Evolutionary conservation across 306 rosid genomes (phyloP).

Genomic region (Vigna unguiculata): DNA sequence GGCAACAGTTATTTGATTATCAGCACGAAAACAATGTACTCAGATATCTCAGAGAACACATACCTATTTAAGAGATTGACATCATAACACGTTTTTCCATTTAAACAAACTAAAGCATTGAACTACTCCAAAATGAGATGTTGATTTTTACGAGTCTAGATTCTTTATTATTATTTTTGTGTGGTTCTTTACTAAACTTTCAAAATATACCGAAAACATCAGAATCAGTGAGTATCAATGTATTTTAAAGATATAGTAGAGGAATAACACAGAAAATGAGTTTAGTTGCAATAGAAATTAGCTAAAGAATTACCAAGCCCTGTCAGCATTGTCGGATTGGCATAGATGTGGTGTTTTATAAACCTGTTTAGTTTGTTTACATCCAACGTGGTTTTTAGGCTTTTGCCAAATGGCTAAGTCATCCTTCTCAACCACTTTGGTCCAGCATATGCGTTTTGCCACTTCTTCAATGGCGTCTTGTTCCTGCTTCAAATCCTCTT

Average conservation of each 20-base stretch:
- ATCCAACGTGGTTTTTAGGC: slow-evolving; percentile 83
- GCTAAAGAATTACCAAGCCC: slow-evolving; percentile 65
- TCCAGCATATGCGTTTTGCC: slow-evolving; percentile 82
- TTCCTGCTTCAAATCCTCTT: slow-evolving; percentile 84
- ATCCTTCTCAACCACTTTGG: slow-evolving; percentile 71
- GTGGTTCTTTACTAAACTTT: no score
- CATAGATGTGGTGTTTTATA: slow-evolving; percentile 77
- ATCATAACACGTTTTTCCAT: neutral
- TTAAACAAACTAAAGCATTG: neutral
- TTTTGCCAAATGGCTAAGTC: slow-evolving; percentile 92
- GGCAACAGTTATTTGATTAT: neutral
- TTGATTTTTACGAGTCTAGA: no score
- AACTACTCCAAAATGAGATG: neutral
- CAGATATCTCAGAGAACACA: neutral
- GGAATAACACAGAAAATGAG: no score
- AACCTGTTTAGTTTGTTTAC: slow-evolving; percentile 59
- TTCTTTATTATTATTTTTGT: no score
- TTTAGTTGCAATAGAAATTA: neutral
- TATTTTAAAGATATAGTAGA: no score
- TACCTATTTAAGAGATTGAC: no score
- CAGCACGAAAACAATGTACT: neutral
- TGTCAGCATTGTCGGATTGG: slow-evolving; percentile 80
- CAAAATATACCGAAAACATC: no score
- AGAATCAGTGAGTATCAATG: no score
- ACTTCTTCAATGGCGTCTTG: slow-evolving; percentile 81